phyloP scores from a whole-genome alignment of 345 rosid genomes.

The Syzygium aromaticum region DNA sequence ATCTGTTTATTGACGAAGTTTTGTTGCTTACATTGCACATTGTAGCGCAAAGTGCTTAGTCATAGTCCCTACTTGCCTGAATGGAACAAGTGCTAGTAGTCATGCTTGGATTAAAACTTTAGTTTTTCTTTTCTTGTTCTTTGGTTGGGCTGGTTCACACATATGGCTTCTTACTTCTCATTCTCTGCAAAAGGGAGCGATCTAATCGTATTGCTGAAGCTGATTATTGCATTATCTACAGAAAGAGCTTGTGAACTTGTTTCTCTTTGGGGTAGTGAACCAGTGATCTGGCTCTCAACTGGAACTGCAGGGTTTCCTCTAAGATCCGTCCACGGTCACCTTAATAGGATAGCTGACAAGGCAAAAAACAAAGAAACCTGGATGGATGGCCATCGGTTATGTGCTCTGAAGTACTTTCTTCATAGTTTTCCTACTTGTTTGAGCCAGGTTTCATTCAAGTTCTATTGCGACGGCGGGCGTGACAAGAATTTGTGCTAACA shows the following conservation, averaged over 20 bases:
- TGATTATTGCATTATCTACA: neutral
- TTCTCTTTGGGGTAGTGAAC: neutral
- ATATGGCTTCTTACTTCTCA: neutral
- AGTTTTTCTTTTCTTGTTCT: neutral
- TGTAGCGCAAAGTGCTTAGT: neutral
- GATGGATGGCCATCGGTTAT: neutral
- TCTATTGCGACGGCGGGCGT: neutral
- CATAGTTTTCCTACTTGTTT: neutral
- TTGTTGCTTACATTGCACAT: neutral
- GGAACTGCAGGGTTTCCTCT: neutral
- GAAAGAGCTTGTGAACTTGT: neutral
- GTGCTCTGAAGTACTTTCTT: neutral
- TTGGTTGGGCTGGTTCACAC: neutral
- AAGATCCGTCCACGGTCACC: neutral
- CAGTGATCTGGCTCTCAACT: neutral
- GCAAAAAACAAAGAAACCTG: neutral
- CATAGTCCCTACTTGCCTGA: neutral
- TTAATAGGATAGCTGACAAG: neutral
- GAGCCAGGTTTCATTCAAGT: neutral
- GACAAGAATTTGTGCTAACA: neutral
- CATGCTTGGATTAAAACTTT: neutral
- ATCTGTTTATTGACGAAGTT: neutral
- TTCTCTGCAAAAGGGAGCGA: neutral
- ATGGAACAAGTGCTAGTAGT: neutral
- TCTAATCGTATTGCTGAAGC: neutral